These are phyloP conservation scores for Davidsoniella virescens DNA, from an alignment of 2,329 filamentous ascomycete genomes.

Conservation along the genomic window DNA sequence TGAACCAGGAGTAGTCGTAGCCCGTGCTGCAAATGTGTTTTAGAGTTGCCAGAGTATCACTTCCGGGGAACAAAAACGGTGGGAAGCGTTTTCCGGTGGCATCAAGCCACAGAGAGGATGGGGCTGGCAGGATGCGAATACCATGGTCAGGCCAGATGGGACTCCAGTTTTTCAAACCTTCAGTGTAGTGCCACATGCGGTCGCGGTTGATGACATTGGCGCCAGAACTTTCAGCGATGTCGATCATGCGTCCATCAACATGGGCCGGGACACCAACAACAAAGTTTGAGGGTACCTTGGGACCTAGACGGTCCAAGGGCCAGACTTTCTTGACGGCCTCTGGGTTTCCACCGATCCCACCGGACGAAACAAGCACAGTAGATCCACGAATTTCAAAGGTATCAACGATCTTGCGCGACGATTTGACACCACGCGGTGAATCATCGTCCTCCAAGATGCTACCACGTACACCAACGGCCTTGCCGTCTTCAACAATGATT, in stretches of 20 bases:
- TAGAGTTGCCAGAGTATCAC: constrained; percentile 40
- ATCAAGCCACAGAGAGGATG: constrained; percentile 47
- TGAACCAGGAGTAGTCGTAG: constrained; percentile 48
- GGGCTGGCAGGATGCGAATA: constrained; percentile 43
- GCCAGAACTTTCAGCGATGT: constrained; percentile 35
- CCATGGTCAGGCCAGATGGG: constrained; percentile 45
- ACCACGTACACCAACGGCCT: constrained; percentile 36
- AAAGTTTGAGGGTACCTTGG: constrained; percentile 37
- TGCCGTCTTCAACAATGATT: constrained; percentile 36
- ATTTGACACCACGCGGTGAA: constrained; percentile 33
- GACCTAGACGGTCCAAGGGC: constrained; percentile 40
- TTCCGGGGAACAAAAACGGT: constrained; percentile 38
- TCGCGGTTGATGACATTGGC: constrained; percentile 43
- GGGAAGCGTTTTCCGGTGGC: constrained; percentile 42
- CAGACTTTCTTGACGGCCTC: constrained; percentile 41
- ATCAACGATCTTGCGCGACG: constrained; percentile 30
- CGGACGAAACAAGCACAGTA: constrained; percentile 37
- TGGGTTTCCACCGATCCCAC: constrained; percentile 46
- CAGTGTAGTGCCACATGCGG: constrained; percentile 52
- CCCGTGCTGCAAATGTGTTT: constrained; percentile 44
- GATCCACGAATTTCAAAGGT: constrained; percentile 37
- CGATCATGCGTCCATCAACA: constrained; percentile 48
- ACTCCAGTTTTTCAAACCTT: constrained; percentile 45
- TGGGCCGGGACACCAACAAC: constrained; percentile 46
- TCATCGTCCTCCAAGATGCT: constrained; percentile 35